Conservation (phyloP, 306 rosid species). For the Ochetophila trinervis region DNA sequence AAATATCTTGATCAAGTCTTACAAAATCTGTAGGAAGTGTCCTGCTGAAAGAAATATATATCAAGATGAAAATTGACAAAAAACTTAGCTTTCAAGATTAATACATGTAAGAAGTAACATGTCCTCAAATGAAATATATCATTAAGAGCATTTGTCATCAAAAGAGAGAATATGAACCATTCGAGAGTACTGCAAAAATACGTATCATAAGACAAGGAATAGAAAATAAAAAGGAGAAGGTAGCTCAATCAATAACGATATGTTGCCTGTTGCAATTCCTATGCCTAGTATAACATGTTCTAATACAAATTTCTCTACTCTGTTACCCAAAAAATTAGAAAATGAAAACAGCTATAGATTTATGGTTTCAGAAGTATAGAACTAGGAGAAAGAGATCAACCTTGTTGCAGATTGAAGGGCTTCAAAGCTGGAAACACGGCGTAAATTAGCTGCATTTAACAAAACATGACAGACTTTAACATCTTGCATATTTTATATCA, state of each 20-base stretch:
- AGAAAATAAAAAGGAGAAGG: no score
- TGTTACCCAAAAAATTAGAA: background rate
- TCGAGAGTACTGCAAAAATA: no score
- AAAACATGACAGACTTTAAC: slow-evolving; percentile 4
- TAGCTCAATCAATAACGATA: no score
- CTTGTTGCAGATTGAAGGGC: slow-evolving; percentile 79
- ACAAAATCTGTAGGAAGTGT: slow-evolving; percentile 70
- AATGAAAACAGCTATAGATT: background rate
- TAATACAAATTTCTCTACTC: background rate
- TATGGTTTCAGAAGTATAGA: background rate
- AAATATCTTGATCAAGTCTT: slow-evolving; percentile 96
- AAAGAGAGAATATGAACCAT: background rate
- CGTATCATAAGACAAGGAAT: no score
- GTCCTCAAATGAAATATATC: slow-evolving; percentile 1
- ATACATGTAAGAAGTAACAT: slow-evolving; percentile 13
- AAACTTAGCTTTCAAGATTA: slow-evolving; percentile 13
- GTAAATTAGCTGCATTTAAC: slow-evolving; percentile 68
- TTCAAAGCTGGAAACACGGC: slow-evolving; percentile 78
- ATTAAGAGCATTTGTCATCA: background rate
- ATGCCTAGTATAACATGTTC: background rate
- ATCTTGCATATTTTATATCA: slow-evolving; percentile 4
- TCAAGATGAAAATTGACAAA: slow-evolving; percentile 5
- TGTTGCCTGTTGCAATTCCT: background rate
- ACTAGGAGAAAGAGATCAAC: slow-evolving; percentile 35
- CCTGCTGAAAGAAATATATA: slow-evolving; percentile 45